Conservation (phyloP, 2,329 filamentous ascomycete genomes). For the Dryadomyces sulphureus region DNA sequence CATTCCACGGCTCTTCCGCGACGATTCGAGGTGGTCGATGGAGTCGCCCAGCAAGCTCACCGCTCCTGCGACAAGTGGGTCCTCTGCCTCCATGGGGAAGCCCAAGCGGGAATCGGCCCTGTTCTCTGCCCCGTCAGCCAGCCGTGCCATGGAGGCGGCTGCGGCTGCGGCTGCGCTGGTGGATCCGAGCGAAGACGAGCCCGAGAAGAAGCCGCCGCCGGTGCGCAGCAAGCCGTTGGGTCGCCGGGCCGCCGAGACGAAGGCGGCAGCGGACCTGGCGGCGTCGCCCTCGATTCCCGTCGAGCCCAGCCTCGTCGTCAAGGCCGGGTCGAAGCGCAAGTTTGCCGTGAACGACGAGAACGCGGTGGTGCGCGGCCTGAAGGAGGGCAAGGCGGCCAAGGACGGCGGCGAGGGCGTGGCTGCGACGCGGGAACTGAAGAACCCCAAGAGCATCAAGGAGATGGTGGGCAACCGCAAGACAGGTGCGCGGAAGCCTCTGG, state of each 20-base stretch:
- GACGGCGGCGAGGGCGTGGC: constrained; percentile 8
- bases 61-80: not conserved
- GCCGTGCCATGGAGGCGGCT: not conserved
- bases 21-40: constrained; percentile 1
- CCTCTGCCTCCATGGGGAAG: not conserved
- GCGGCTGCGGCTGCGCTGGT: not conserved
- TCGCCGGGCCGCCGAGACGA: not conserved
- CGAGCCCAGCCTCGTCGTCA: constrained; percentile 13
- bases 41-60: constrained; percentile 20
- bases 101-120: not conserved
- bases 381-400: constrained; percentile 14
- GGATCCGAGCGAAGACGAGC: not conserved
- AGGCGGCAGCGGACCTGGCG: not conserved
- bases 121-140: not conserved
- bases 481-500: constrained; percentile 31
- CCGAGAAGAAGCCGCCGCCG: not conserved
- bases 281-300: not conserved
- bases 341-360: constrained; percentile 39
- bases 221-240: not conserved
- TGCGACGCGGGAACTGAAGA: constrained; percentile 15
- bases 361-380: constrained; percentile 20
- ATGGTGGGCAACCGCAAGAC: constrained; percentile 25
- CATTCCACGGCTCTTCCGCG: constrained; percentile 30
- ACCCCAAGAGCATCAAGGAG: constrained; percentile 31
- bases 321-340: constrained; percentile 43